These are phyloP conservation scores for Rhytidhysteron rufulum DNA, from an alignment of 2,329 filamentous ascomycete genomes.

Conservation along the genomic window DNA sequence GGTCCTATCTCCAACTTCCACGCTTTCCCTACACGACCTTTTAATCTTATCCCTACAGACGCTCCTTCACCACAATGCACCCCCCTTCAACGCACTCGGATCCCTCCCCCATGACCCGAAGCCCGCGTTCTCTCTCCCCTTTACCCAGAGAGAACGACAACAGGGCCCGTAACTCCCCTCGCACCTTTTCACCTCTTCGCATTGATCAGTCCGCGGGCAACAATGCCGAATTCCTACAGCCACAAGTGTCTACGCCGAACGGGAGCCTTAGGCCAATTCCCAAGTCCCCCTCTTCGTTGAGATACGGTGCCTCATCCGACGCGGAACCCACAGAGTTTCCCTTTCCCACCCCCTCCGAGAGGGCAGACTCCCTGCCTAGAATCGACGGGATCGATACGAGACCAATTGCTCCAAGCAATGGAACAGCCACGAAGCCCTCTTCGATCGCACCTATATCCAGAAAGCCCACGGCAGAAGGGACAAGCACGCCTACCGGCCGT, in stretches of 20 bases:
- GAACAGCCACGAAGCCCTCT: conserved; percentile 19
- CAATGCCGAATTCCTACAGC: conserved; percentile 4
- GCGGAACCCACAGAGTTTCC: conserved; percentile 33
- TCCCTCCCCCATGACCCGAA: conserved; percentile 21
- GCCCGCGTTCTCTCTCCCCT: conserved; percentile 20
- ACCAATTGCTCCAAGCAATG: conserved; percentile 20
- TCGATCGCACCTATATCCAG: conserved; percentile 30
- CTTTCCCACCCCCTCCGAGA: no score
- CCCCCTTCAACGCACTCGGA: no score
- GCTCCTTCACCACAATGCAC: no score
- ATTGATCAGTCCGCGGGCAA: conserved; percentile 15
- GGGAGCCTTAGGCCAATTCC: not conserved
- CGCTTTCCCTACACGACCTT: no score
- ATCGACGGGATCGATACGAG: no score
- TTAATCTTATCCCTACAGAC: no score
- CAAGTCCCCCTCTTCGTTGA: not conserved
- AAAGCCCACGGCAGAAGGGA: conserved; percentile 26
- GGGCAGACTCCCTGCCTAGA: no score
- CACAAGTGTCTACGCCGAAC: not conserved
- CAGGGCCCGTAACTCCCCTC: conserved; percentile 15
- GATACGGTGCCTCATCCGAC: not conserved
- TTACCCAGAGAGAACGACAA: conserved; percentile 10
- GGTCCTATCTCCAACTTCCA: no score
- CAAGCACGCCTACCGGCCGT: conserved; percentile 38
- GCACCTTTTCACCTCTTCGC: conserved; percentile 23